These are phyloP conservation scores for Camelina hispida DNA, from an alignment of 345 rosid species.

Conservation along the genomic window DNA sequence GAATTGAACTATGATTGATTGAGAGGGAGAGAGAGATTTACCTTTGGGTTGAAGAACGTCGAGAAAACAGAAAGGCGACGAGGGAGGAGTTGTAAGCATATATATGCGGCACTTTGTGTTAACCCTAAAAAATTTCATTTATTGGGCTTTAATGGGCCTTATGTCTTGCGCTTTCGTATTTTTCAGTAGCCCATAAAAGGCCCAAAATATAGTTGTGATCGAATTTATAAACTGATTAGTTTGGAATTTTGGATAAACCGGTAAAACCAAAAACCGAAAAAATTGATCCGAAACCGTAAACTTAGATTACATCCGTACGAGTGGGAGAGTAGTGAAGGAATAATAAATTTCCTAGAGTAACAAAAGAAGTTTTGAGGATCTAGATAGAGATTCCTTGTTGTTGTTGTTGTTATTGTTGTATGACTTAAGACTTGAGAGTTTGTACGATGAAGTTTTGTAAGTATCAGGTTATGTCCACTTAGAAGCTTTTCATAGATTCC, in stretches of 20 bases:
- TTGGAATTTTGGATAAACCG: too few species aligned
- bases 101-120: constrained; percentile 31
- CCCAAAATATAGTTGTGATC: neutral
- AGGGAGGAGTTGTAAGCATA: neutral
- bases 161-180: neutral
- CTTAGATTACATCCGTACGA: neutral
- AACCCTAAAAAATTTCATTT: constrained; percentile 19
- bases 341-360: too few species aligned
- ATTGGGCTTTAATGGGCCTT: constrained; percentile 33
- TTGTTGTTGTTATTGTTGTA: constrained; percentile 27
- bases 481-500: constrained; percentile 28
- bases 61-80: constrained; percentile 34
- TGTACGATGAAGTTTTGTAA: constrained; percentile 24
- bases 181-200: neutral
- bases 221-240: neutral
- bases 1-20: neutral
- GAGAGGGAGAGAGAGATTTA: constrained; percentile 1
- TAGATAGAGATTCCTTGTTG: constrained; percentile 27
- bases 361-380: neutral
- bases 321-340: too few species aligned
- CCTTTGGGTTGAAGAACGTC: constrained; percentile 37
- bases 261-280: too few species aligned
- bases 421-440: neutral
- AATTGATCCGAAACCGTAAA: neutral
- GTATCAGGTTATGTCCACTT: constrained; percentile 43